Percentiles rank a stretch among this genome's conserved stretches.
These are phyloP conservation scores for Cyanophora paradoxa DNA, from an alignment of 78 protist species.

Conservation along the genomic window DNA sequence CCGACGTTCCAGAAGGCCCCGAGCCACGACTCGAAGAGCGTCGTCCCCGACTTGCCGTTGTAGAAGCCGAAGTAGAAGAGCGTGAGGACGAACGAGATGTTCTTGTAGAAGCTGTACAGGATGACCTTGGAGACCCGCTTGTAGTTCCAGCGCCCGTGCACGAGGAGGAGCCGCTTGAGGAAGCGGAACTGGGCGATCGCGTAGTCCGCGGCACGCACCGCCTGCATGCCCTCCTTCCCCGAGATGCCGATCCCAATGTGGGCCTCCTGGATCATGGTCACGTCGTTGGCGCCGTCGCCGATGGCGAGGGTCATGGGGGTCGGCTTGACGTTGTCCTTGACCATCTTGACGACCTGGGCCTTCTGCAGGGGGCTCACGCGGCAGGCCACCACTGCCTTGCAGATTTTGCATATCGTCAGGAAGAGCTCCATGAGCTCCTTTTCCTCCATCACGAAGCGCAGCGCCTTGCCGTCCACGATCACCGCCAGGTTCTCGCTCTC, in stretches of 20 bases:
- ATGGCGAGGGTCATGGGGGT: conserved; percentile 32
- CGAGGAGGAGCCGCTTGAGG: conserved; percentile 46
- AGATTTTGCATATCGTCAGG: background rate
- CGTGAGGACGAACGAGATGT: conserved; percentile 13
- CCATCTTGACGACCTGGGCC: conserved; percentile 63
- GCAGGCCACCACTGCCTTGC: conserved; percentile 28
- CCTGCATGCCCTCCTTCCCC: too few species aligned
- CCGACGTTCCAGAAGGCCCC: conserved; percentile 12
- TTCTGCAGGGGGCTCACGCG: conserved; percentile 81
- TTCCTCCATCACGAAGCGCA: too few species aligned
- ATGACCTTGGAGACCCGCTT: conserved; percentile 62
- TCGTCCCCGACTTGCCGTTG: conserved; percentile 37
- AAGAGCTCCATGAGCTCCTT: background rate
- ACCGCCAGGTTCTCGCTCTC: conserved; percentile 9
- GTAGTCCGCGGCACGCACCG: conserved; percentile 54
- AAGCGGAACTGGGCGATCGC: conserved; percentile 65
- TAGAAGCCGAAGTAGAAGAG: conserved; percentile 32
- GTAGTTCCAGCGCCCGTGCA: conserved; percentile 88
- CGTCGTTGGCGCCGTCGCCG: conserved; percentile 82
- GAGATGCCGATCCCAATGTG: conserved; percentile 45
- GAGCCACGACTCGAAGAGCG: conserved; percentile 42
- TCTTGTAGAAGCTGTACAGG: conserved; percentile 62
- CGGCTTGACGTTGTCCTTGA: conserved; percentile 8
- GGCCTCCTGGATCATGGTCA: conserved; percentile 66
- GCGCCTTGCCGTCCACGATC: conserved; percentile 18